Evolutionary conservation across 2,329 filamentous ascomycete genomes (phyloP), one percentile per base, ranked within the genome.

Genomic region (Ascosphaera aggregata): DNA sequence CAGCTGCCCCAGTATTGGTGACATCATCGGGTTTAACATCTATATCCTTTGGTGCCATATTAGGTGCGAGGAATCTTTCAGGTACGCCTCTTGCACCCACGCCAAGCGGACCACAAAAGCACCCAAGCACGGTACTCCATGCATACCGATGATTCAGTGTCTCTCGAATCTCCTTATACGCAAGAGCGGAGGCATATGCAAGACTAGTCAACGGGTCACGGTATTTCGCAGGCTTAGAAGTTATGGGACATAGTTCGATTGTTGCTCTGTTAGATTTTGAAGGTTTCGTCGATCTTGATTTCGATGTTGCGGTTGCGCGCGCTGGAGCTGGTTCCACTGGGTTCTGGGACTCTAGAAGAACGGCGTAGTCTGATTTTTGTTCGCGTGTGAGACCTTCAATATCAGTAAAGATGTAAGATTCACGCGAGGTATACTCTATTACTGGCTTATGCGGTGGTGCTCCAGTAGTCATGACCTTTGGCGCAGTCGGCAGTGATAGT

Each of bases 161-260:
- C 40, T 76, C 71, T 49, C 80, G 76, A 36, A 95, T 77, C 54
- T 91, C 75, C 19, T 54, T 52, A 58, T 84, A 94, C 0, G 84
- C 85, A 44, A 76, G 70, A 34, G 72, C 63, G 52, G 86, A 86
- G 45, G 72, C 69, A 57, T 86, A 98, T 1, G 76, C 72, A 13
- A 95, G 65, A 0, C 80, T 80, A 0, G 86, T 95, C 47, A 71
- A 69, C 0, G 84, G 81, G 54, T 98, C 89, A 18, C 75, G 71
- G 56, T 91, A 95, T 40, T 73, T 73, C 9, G 86, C 89, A 3
- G 76, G 71, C 39, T 76, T 70, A 49, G 76, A 78, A 1, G 82
- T 94, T 51, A 95, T 85, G 37, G 75, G 76, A 55, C 89, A 98
- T 22, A 76, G 62, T 35, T 66, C 60, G 43, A 27, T 11, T 5